Evolutionary conservation across 306 rosid species (phyloP).

Genomic region (Casuarina equisetifolia): DNA sequence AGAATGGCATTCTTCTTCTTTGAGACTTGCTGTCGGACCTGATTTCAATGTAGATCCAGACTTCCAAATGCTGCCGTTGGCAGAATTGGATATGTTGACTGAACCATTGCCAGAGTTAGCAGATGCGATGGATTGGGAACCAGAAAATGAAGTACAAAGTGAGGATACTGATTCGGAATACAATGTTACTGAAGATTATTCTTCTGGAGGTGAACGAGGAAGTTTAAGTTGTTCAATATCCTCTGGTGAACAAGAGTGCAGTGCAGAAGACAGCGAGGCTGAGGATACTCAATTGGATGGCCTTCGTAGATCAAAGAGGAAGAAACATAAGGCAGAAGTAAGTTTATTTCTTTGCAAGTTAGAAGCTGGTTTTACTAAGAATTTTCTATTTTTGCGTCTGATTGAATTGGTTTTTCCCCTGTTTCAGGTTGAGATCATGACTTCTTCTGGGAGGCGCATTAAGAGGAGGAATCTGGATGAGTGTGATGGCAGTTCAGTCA

Average conservation of each 20-base stretch:
- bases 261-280: conserved; percentile 69
- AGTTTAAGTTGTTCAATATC: conserved; percentile 67
- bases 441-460: conserved; percentile 97
- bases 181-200: conserved; percentile 73
- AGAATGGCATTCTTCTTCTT: conserved; percentile 87
- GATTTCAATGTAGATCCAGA: conserved; percentile 92
- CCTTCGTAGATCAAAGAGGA: conserved; percentile 79
- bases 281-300: conserved; percentile 60
- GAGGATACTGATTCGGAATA: conserved; percentile 93
- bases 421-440: conserved; percentile 71
- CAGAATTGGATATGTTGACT: conserved; percentile 68
- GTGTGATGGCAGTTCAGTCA: conserved; percentile 52
- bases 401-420: conserved; percentile 30
- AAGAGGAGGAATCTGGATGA: conserved; percentile 91
- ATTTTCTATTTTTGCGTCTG: conserved; percentile 3
- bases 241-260: conserved; percentile 69
- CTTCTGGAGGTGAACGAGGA: conserved; percentile 73
- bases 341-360: conserved; percentile 32
- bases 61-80: conserved; percentile 86
- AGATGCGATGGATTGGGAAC: conserved; percentile 94
- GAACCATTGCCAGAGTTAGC: conserved; percentile 83
- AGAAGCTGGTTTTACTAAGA: conserved; percentile 3
- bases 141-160: conserved; percentile 77
- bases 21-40: conserved; percentile 83
- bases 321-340: conserved; percentile 74